phyloP scores from a whole-genome alignment of 192 early-diverging fungal genomes.

The Phlyctochytrium arcticum region DNA sequence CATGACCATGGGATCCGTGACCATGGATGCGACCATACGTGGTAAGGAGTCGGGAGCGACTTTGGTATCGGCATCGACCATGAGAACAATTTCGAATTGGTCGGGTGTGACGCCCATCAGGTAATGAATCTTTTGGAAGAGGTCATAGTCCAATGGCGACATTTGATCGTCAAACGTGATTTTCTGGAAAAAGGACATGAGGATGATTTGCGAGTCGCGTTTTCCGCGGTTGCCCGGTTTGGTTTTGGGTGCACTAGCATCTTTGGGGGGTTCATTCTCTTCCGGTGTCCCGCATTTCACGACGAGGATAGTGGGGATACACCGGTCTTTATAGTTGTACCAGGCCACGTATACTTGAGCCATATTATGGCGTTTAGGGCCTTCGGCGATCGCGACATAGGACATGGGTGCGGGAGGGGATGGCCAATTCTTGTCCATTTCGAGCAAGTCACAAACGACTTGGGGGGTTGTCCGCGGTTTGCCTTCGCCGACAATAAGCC shows the following conservation, averaged over 20 bases:
- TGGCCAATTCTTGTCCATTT: constrained; percentile 43
- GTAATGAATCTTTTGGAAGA: constrained; percentile 83
- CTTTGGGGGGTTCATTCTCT: constrained; percentile 28
- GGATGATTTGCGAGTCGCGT: constrained; percentile 92
- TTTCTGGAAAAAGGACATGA: constrained; percentile 90
- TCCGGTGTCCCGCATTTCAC: constrained; percentile 48
- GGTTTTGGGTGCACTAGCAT: constrained; percentile 14
- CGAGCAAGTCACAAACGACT: constrained; percentile 75
- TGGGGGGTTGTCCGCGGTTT: constrained; percentile 82
- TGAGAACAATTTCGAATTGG: constrained; percentile 56
- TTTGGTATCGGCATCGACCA: constrained; percentile 92
- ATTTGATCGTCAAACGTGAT: constrained; percentile 80
- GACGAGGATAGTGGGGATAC: constrained; percentile 47
- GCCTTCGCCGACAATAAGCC: constrained; percentile 63
- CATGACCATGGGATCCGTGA: constrained; percentile 79
- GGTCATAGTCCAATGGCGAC: constrained; percentile 82
- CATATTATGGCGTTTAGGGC: constrained; percentile 86
- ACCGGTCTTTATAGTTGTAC: constrained; percentile 36
- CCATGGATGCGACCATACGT: constrained; percentile 60
- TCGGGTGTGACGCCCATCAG: constrained; percentile 86
- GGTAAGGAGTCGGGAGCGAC: constrained; percentile 50
- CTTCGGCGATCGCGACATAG: constrained; percentile 85
- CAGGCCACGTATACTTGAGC: constrained; percentile 67
- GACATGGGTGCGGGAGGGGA: constrained; percentile 33
- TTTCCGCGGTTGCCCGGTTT: constrained; percentile 79